Base-by-base conservation (phyloP, 163 green algal species). In the Chlamydomonas reinhardtii region DNA sequence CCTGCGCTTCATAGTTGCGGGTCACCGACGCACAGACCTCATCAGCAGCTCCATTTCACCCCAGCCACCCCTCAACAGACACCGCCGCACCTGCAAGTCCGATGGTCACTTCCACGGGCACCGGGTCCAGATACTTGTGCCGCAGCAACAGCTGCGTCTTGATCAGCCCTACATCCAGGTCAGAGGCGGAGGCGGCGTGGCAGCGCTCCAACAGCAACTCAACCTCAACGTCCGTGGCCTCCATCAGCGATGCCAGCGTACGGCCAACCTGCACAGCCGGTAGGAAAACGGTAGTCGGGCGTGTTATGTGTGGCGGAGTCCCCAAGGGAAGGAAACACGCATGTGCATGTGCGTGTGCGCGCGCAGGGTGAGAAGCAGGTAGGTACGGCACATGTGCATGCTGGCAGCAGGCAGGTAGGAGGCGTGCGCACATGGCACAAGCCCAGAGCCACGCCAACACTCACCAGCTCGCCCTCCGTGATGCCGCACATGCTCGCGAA, bases 401-500 rank as follows among this genome's bases (percentile, higher is more conserved):
- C n/a, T n/a, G n/a, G n/a, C n/a, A n/a, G n/a, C n/a, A n/a, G n/a
- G n/a, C n/a, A n/a, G n/a, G n/a, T n/a, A n/a, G n/a, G n/a, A n/a
- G n/a, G n/a, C n/a, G n/a, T n/a, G n/a, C n/a, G n/a, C n/a, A n/a
- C n/a, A n/a, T n/a, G n/a, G n/a, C n/a, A 19, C 48, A 19, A 56
- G 1, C 48, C 48, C 48, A 56, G 1, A 12, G 1, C 9, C 32
- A 31, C 24, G 20, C 31, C 31, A n/a, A 37, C 12, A 56, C 82
- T 1, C 70, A 90, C 78, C 72, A 90, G 34, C 20, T 86, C 85
- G 12, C 83, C 73, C 68, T 72, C 61, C 31, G 0, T 59, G 71
- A 90, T 48, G 17, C 85, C 85, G 24, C 73, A 34, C 69, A 90
- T 65, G 37, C 71, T 74, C 1, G 54, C 52, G 73, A 90, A 90